phyloP scores from a whole-genome alignment of 2,329 filamentous ascomycete genomes.

The Fusarium sterilihyphosum region DNA sequence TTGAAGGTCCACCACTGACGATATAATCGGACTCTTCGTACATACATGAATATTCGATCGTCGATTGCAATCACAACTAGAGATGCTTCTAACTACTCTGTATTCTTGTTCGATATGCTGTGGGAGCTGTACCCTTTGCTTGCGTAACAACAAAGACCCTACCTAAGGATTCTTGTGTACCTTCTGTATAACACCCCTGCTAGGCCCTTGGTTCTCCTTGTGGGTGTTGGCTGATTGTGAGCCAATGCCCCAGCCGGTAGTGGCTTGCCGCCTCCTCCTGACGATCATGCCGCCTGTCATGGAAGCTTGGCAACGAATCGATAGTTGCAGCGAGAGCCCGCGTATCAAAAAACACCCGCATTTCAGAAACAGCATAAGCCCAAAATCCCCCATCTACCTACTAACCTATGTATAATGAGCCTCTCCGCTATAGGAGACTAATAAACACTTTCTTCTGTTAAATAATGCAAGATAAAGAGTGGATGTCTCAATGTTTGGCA shows the following conservation, averaged over 20 bases:
- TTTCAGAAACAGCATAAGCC: conserved; percentile 4
- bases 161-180: neutral
- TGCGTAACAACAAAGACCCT: conserved; percentile 7
- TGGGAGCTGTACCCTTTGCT: neutral
- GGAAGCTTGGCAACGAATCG: conserved; percentile 31
- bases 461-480: neutral
- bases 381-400: neutral
- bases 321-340: conserved; percentile 6
- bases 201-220: conserved; percentile 5
- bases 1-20: conserved; percentile 17
- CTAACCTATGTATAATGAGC: neutral
- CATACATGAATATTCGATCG: neutral
- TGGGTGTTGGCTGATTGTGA: conserved; percentile 11
- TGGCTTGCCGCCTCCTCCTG: conserved; percentile 40
- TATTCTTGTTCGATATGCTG: neutral
- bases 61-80: neutral
- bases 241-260: conserved; percentile 29
- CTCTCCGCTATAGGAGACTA: conserved; percentile 36
- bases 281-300: conserved; percentile 33
- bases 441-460: neutral
- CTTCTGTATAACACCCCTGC: conserved; percentile 6
- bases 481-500: neutral
- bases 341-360: conserved; percentile 24
- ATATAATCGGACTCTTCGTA: neutral
- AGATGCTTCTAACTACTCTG: neutral